Conservation (phyloP, 2,329 filamentous ascomycete genomes). For the Paecilomyces formosus region DNA sequence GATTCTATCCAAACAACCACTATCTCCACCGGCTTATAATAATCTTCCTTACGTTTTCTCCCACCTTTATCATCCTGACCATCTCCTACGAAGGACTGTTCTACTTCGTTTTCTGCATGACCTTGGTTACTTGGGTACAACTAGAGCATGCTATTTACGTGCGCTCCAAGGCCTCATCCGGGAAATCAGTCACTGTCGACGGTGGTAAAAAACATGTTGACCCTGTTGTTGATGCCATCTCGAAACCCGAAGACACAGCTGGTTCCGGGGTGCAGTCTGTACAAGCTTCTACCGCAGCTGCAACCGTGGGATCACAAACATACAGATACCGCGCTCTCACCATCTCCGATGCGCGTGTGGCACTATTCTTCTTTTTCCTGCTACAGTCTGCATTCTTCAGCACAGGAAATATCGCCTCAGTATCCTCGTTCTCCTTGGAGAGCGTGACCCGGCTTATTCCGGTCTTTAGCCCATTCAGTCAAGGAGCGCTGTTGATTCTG, state of each 20-base stretch:
- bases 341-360: constrained; percentile 77
- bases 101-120: constrained; percentile 80
- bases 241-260: not conserved
- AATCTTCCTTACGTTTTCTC: constrained; percentile 87
- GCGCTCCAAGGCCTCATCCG: constrained; percentile 19
- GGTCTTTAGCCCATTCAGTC: constrained; percentile 87
- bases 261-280: not conserved
- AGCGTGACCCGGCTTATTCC: constrained; percentile 82
- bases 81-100: constrained; percentile 97
- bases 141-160: constrained; percentile 72
- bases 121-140: constrained; percentile 81
- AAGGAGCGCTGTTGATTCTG: constrained; percentile 75
- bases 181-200: not conserved
- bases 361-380: constrained; percentile 90
- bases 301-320: constrained; percentile 22
- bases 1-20: constrained; percentile 70
- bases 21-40: constrained; percentile 85
- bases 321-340: constrained; percentile 58
- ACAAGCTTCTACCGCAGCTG: constrained; percentile 22
- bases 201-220: not conserved
- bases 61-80: constrained; percentile 88
- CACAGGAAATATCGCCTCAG: constrained; percentile 89
- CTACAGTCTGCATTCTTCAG: constrained; percentile 95
- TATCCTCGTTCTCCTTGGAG: constrained; percentile 89
- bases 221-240: not conserved